A percentile compares a stretch with the other conserved stretches of the same genome.
phyloP scores from a whole-genome alignment of 2,329 filamentous ascomycete species.

The Pyrenophora tritici-repentis region DNA sequence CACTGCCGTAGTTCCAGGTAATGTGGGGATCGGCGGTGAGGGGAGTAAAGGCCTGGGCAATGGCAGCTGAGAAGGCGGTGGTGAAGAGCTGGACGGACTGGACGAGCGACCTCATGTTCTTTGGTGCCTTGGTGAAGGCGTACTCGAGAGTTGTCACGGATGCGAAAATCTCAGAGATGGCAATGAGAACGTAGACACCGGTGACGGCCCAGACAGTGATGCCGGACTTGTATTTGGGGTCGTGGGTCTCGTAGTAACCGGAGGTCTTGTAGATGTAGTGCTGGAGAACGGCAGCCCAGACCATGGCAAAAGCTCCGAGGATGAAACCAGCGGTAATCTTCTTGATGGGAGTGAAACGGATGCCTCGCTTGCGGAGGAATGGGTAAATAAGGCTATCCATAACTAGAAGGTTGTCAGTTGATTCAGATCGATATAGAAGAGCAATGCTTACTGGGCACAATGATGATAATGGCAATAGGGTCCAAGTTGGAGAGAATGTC shows the following conservation, averaged over 20 bases:
- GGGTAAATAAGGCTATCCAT: constrained; percentile 72
- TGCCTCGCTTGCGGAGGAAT: constrained; percentile 63
- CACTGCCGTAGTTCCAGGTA: constrained; percentile 44
- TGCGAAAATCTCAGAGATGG: constrained; percentile 65
- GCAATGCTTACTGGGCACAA: constrained; percentile 49
- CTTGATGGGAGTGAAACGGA: constrained; percentile 76
- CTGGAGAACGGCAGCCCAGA: constrained; percentile 63
- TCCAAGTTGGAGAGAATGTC: constrained; percentile 78
- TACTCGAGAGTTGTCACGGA: constrained; percentile 74
- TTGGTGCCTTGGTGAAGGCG: constrained; percentile 73
- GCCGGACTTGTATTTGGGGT: constrained; percentile 48
- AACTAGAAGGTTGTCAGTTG: constrained; percentile 65
- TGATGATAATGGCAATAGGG: constrained; percentile 74
- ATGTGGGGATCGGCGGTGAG: constrained; percentile 36
- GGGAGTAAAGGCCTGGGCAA: constrained; percentile 38
- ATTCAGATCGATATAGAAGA: constrained; percentile 58
- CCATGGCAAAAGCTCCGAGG: constrained; percentile 65
- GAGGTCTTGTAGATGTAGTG: constrained; percentile 62
- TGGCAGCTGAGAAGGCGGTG: constrained; percentile 40
- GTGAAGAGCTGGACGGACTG: constrained; percentile 45
- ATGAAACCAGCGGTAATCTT: constrained; percentile 74
- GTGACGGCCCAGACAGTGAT: constrained; percentile 62
- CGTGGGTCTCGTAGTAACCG: constrained; percentile 50
- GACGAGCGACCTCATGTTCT: constrained; percentile 61
- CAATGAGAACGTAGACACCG: constrained; percentile 60